These are phyloP conservation scores for Wickerhamomyces xylosicus DNA, from an alignment of 805 yeast species.

Conservation along the genomic window DNA sequence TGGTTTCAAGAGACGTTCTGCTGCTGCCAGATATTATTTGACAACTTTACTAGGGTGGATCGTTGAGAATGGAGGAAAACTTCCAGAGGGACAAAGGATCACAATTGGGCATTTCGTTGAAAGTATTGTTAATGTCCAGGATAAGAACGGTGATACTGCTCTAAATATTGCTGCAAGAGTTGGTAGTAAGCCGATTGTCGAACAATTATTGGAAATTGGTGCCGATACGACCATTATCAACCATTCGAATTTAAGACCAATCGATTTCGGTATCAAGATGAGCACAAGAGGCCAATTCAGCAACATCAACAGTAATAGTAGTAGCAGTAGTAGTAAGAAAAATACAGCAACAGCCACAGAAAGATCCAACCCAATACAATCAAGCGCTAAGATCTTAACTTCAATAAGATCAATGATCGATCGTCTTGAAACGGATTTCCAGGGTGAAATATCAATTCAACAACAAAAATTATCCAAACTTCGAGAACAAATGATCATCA, in stretches of 20 bases:
- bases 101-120: slow-evolving; percentile 50
- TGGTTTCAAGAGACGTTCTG: slow-evolving; percentile 63
- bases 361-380: background rate
- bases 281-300: slow-evolving; percentile 12
- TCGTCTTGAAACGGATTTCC: slow-evolving; percentile 48
- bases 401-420: slow-evolving; percentile 41
- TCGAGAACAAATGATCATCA: slow-evolving; percentile 34
- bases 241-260: slow-evolving; percentile 77
- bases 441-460: slow-evolving; percentile 43
- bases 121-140: slow-evolving; percentile 78
- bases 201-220: slow-evolving; percentile 75
- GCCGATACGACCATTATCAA: slow-evolving; percentile 76
- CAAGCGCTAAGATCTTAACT: slow-evolving; percentile 31
- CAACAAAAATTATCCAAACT: slow-evolving; percentile 36
- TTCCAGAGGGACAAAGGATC: slow-evolving; percentile 32
- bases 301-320: background rate
- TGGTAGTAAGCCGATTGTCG: slow-evolving; percentile 72
- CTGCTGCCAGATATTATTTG: slow-evolving; percentile 64
- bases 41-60: slow-evolving; percentile 72
- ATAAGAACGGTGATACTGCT: slow-evolving; percentile 90
- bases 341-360: background rate
- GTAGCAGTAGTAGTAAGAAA: background rate
- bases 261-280: slow-evolving; percentile 70
- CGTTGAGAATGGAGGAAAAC: slow-evolving; percentile 39
- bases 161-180: slow-evolving; percentile 86